phyloP scores from a whole-genome alignment of 129 eudicot species.

The Chrysanthemum seticuspe region DNA sequence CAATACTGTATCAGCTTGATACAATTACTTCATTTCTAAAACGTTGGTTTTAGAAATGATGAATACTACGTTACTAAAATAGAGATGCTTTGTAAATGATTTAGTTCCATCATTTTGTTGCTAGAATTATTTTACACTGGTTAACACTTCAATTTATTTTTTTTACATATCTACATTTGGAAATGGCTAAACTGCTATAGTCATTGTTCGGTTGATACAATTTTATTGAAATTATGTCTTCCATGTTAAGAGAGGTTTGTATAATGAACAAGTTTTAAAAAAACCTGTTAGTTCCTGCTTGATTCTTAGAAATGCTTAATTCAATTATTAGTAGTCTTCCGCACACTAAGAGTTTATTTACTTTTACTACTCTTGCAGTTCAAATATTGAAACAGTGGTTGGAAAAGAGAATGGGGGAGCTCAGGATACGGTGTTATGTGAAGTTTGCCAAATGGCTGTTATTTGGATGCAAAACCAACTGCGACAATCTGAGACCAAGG shows the following conservation, averaged over 20 bases:
- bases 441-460: constrained; percentile 80
- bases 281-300: no score
- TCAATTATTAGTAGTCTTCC: no score
- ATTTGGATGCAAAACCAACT: constrained; percentile 79
- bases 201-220: not conserved
- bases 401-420: constrained; percentile 45
- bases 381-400: constrained; percentile 64
- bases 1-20: not conserved
- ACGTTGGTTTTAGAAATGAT: no score
- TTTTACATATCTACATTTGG: not conserved
- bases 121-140: not conserved
- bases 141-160: not conserved
- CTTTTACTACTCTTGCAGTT: constrained; percentile 44
- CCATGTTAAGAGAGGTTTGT: not conserved
- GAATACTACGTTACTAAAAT: no score
- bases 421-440: constrained; percentile 45
- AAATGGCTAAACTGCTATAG: no score
- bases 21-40: not conserved
- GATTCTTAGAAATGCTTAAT: no score
- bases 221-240: not conserved
- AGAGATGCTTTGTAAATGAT: not conserved
- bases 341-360: not conserved
- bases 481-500: constrained; percentile 55
- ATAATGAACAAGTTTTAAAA: no score
- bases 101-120: not conserved